Conservation (phyloP, 129 eudicot genomes). For the Flaveria bidentis region DNA sequence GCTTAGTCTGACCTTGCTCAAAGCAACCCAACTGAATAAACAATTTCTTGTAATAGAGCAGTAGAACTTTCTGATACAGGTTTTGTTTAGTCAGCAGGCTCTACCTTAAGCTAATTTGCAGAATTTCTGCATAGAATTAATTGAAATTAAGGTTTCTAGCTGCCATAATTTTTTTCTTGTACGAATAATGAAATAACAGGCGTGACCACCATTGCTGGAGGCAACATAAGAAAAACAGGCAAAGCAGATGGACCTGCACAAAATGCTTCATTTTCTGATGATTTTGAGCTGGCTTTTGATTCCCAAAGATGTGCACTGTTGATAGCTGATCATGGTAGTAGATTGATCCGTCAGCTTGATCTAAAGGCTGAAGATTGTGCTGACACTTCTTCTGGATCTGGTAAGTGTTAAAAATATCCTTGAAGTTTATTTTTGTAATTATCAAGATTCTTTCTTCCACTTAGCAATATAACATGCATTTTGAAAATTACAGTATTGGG, state of each 20-base stretch:
- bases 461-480: background rate
- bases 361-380: slow-evolving; percentile 67
- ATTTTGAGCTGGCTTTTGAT: slow-evolving; percentile 61
- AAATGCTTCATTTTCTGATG: slow-evolving; percentile 78
- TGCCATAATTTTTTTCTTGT: background rate
- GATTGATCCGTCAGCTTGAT: slow-evolving; percentile 74
- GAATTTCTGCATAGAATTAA: background rate
- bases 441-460: slow-evolving; percentile 3
- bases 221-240: slow-evolving; percentile 59
- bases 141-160: slow-evolving; percentile 15
- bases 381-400: slow-evolving; percentile 45
- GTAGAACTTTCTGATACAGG: background rate
- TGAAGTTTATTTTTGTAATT: background rate
- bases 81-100: background rate
- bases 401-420: slow-evolving; percentile 32
- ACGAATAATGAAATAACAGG: slow-evolving; percentile 41
- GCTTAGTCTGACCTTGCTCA: background rate
- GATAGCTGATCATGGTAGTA: slow-evolving; percentile 78
- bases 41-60: background rate
- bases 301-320: slow-evolving; percentile 74
- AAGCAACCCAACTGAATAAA: background rate
- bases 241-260: slow-evolving; percentile 74
- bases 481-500: slow-evolving; percentile 48
- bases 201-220: slow-evolving; percentile 94
- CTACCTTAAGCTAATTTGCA: background rate